Percentiles rank a stretch among this genome's conserved stretches.
Evolutionary conservation across 1,284 basidiomycete genomes (phyloP).

Genomic region (Pseudozyma tsukubaensis): DNA sequence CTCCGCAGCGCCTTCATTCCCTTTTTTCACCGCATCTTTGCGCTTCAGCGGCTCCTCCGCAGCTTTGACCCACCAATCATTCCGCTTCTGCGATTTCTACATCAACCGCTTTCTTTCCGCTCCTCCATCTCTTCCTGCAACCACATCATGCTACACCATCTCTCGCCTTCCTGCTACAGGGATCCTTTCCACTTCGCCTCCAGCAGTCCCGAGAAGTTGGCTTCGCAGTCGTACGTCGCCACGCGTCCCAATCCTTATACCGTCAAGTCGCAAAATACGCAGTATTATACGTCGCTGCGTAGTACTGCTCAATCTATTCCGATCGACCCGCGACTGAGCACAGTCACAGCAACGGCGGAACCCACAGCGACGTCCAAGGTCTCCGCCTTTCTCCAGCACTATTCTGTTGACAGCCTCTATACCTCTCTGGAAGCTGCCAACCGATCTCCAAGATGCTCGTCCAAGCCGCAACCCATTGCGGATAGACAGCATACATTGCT

Average conservation of each 20-base stretch:
- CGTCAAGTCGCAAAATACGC: conserved; percentile 33
- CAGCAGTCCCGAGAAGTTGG: conserved; percentile 31
- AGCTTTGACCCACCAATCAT: not conserved
- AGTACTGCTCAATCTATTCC: conserved; percentile 7
- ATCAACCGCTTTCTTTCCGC: conserved; percentile 1
- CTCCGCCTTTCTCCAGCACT: not conserved
- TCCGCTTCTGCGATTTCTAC: not conserved
- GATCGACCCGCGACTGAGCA: conserved; percentile 10
- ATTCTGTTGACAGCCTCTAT: conserved; percentile 18
- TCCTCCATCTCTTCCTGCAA: not conserved
- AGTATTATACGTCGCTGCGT: conserved; percentile 24
- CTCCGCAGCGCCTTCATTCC: conserved; percentile 25
- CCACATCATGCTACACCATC: conserved; percentile 24
- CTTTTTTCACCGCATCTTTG: not conserved
- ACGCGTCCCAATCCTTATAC: conserved; percentile 41
- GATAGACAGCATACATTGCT: conserved; percentile 5
- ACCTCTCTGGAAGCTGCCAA: conserved; percentile 26
- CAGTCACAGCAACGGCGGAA: not conserved
- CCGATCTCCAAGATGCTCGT: conserved; percentile 29
- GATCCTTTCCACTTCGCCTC: conserved; percentile 40
- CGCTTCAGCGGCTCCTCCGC: not conserved
- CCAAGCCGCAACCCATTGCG: conserved; percentile 15
- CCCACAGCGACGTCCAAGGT: not conserved
- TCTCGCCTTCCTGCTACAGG: conserved; percentile 10
- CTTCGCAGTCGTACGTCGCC: conserved; percentile 20